Evolutionary conservation across 129 eudicot genomes (phyloP).

Genomic region (Flaveria sonorensis): DNA sequence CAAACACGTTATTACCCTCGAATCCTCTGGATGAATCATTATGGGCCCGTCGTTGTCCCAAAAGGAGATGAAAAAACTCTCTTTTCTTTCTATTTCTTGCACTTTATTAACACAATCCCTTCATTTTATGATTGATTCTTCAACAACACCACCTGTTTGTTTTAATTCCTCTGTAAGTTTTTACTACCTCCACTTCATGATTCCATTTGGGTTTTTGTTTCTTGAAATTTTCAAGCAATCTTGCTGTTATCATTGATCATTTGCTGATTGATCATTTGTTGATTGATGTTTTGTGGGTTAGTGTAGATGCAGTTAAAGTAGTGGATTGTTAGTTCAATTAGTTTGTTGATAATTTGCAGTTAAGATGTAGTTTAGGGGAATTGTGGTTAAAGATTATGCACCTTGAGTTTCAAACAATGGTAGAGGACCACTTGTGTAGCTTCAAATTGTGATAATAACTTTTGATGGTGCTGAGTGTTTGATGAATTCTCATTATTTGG

Average conservation of each 20-base stretch:
- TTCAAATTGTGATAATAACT: not conserved
- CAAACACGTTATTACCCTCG: not conserved
- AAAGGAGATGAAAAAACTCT: not conserved
- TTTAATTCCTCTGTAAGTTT: not conserved
- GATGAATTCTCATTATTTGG: not conserved
- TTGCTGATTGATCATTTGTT: not conserved
- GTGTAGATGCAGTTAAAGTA: not conserved
- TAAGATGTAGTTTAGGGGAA: not conserved
- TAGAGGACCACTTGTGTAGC: not conserved
- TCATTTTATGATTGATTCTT: not conserved
- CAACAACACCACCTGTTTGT: not conserved
- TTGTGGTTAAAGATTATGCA: not conserved
- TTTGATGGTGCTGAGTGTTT: not conserved
- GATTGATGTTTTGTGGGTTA: not conserved
- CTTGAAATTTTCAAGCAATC: not conserved
- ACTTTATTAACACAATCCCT: not conserved
- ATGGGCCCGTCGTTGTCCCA: not conserved
- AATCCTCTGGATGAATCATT: slow-evolving; percentile 1
- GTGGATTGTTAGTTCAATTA: not conserved
- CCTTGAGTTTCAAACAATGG: not conserved
- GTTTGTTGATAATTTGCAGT: not conserved
- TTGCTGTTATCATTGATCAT: not conserved
- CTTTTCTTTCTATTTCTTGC: slow-evolving; percentile 8
- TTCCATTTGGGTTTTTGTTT: not conserved
- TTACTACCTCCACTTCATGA: not conserved